Percentiles rank a stretch among this genome's conserved stretches.
phyloP scores from a whole-genome alignment of 2,329 filamentous ascomycete species.

The Beauveria sp. region DNA sequence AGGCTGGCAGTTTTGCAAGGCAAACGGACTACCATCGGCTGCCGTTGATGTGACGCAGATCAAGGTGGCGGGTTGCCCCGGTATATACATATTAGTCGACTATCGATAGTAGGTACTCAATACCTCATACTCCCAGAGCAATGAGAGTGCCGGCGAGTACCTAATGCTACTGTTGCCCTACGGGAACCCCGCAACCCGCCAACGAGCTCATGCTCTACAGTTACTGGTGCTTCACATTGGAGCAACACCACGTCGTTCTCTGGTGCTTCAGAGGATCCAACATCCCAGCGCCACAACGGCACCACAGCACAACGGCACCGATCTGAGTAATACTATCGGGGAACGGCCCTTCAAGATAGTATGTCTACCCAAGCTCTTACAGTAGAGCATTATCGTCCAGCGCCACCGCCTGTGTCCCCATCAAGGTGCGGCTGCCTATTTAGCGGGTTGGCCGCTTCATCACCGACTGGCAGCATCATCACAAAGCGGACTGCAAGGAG shows the following conservation, averaged over 20 bases:
- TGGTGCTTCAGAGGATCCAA: neutral
- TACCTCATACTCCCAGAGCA: neutral
- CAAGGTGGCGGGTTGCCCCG: conserved; percentile 12
- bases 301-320: too few relatives aligned
- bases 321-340: neutral
- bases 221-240: neutral
- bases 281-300: neutral
- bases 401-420: neutral
- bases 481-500: neutral
- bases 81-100: conserved; percentile 12
- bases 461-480: neutral
- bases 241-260: neutral
- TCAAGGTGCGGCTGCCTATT: neutral
- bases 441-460: neutral
- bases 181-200: conserved; percentile 3
- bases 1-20: neutral
- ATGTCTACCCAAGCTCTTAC: neutral
- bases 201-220: neutral
- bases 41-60: conserved; percentile 12
- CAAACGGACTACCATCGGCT: neutral
- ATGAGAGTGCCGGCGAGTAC: neutral
- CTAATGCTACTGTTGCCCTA: neutral
- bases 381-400: neutral
- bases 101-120: neutral
- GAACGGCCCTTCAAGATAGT: neutral